phyloP scores from a whole-genome alignment of 768 basidiomycete genomes.

The Pseudohyphozyma bogoriensis region DNA sequence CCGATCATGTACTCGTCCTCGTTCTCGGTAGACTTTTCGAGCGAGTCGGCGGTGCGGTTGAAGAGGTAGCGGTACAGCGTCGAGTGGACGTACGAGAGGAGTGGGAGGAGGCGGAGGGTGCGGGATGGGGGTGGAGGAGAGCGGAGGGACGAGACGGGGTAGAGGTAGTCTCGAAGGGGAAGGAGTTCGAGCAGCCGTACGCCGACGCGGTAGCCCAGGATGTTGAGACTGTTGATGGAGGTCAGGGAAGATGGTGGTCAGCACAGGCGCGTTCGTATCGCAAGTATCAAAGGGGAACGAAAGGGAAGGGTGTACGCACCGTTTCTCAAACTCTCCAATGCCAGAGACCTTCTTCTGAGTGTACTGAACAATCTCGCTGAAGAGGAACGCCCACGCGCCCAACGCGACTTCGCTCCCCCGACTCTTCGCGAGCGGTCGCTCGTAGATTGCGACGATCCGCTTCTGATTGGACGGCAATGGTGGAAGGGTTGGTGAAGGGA shows the following conservation, averaged over 20 bases:
- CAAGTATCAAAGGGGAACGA: not conserved
- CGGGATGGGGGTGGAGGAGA: constrained; percentile 71
- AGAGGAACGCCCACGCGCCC: constrained; percentile 77
- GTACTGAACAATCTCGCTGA: constrained; percentile 88
- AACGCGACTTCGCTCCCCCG: constrained; percentile 71
- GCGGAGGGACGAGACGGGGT: constrained; percentile 25
- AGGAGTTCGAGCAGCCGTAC: constrained; percentile 75
- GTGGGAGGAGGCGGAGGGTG: constrained; percentile 79
- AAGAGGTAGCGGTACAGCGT: constrained; percentile 93
- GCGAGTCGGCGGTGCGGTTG: constrained; percentile 82
- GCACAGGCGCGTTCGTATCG: not conserved
- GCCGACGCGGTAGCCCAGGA: constrained; percentile 85
- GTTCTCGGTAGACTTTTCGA: constrained; percentile 93
- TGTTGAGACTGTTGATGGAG: constrained; percentile 57
- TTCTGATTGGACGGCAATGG: constrained; percentile 1
- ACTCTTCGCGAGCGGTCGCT: constrained; percentile 78
- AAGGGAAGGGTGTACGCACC: constrained; percentile 46
- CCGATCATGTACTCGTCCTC: constrained; percentile 99
- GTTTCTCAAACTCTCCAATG: constrained; percentile 86
- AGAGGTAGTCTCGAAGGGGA: constrained; percentile 63
- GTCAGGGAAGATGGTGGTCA: not conserved
- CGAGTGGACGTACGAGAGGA: constrained; percentile 86
- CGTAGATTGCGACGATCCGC: constrained; percentile 51
- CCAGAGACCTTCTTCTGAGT: constrained; percentile 90
- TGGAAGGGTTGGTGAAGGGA: not conserved